Evolutionary conservation across 441 rosid species (phyloP).

Genomic region (Populus hybrid): DNA sequence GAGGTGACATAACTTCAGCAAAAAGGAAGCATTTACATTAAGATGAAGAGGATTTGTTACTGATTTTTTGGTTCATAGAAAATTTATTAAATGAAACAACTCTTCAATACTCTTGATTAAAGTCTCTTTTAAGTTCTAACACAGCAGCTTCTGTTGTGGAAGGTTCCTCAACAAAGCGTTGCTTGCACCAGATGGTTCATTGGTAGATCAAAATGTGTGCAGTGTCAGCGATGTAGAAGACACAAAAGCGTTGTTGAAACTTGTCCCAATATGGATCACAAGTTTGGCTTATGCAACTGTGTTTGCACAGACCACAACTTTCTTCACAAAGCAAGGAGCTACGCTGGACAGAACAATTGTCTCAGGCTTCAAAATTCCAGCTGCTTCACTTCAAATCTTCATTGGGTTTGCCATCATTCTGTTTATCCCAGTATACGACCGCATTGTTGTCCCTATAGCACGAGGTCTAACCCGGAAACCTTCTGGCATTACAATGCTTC

Average conservation of each 20-base stretch:
- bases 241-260: conserved; percentile 32
- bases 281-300: conserved; percentile 30
- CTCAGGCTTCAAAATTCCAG: conserved; percentile 36
- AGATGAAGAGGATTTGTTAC: too few species aligned
- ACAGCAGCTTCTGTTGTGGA: neutral
- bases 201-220: conserved; percentile 24
- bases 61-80: too few species aligned
- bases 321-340: conserved; percentile 66
- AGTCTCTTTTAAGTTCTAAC: neutral
- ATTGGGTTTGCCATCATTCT: conserved; percentile 40
- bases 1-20: too few species aligned
- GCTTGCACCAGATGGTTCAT: neutral
- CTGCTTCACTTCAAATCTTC: conserved; percentile 56
- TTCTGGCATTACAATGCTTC: neutral
- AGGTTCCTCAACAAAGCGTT: conserved; percentile 39
- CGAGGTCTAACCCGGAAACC: conserved; percentile 38
- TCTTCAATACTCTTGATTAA: neutral
- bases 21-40: too few species aligned
- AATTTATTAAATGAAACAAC: neutral
- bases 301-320: conserved; percentile 41
- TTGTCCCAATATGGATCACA: conserved; percentile 37
- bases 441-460: conserved; percentile 40
- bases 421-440: conserved; percentile 48
- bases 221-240: conserved; percentile 31
- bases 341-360: conserved; percentile 50